A percentile compares a stretch with the other conserved stretches of the same genome.
These are phyloP conservation scores for Hymenochaete sp. DNA, from an alignment of 1,284 basidiomycete genomes.

Conservation along the genomic window DNA sequence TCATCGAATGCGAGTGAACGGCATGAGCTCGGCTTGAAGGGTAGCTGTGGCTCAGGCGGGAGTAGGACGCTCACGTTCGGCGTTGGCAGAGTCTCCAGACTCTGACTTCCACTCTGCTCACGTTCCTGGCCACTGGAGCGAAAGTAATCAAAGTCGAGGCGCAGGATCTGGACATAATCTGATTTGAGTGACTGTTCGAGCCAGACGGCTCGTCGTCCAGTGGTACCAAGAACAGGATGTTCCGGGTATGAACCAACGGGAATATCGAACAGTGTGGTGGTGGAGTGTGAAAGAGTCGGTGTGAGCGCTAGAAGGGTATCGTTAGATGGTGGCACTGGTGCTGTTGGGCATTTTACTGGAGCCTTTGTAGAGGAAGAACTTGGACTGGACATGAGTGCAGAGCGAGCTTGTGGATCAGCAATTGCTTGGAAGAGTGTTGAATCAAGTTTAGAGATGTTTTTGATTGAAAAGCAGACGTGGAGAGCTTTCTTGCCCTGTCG, in stretches of 20 bases:
- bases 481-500: slow-evolving; percentile 17
- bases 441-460: background rate
- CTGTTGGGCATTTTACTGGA: too few relatives aligned
- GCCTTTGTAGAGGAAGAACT: background rate
- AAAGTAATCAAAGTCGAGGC: slow-evolving; percentile 4
- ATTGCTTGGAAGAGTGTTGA: background rate
- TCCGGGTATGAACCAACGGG: slow-evolving; percentile 16
- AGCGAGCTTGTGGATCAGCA: background rate
- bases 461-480: slow-evolving; percentile 12
- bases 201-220: slow-evolving; percentile 17
- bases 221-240: slow-evolving; percentile 14
- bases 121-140: background rate
- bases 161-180: slow-evolving; percentile 12
- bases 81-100: background rate
- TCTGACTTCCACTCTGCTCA: too few relatives aligned
- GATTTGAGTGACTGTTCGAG: slow-evolving; percentile 17
- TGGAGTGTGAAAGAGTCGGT: background rate
- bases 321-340: background rate
- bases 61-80: slow-evolving; percentile 15
- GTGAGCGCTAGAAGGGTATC: background rate
- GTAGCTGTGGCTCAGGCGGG: slow-evolving; percentile 15
- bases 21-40: slow-evolving; percentile 16
- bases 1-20: slow-evolving; percentile 17
- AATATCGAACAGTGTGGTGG: slow-evolving; percentile 14
- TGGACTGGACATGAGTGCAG: background rate